phyloP scores from a whole-genome alignment of 352 stramenopile genomes.

The Elongisporangium undulatum region DNA sequence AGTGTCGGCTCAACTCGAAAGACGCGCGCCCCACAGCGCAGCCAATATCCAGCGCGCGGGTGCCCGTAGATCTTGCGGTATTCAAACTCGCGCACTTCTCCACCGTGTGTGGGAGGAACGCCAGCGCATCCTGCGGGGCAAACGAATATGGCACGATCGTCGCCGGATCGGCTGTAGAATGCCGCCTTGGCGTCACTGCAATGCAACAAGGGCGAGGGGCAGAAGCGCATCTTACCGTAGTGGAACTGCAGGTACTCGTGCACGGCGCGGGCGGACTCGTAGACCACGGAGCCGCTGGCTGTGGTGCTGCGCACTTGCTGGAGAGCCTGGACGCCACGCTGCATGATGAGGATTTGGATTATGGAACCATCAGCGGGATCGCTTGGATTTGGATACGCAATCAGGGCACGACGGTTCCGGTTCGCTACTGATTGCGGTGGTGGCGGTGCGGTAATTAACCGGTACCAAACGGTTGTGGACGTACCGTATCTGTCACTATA shows the following conservation, averaged over 20 bases:
- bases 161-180: slow-evolving; percentile 41
- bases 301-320: slow-evolving; percentile 71
- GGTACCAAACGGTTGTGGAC: neutral
- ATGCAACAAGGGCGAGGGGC: neutral
- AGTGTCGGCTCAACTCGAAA: slow-evolving; percentile 92
- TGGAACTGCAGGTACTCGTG: slow-evolving; percentile 92
- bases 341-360: neutral
- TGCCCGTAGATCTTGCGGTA: neutral
- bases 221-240: slow-evolving; percentile 43
- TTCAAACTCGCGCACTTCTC: slow-evolving; percentile 58
- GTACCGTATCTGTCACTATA: neutral
- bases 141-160: slow-evolving; percentile 68
- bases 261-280: slow-evolving; percentile 84
- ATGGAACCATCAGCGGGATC: neutral
- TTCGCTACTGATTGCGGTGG: neutral
- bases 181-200: neutral
- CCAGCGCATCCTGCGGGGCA: slow-evolving; percentile 72
- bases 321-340: neutral
- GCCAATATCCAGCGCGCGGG: slow-evolving; percentile 91
- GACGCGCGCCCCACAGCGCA: slow-evolving; percentile 92
- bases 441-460: neutral
- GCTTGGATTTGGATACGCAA: neutral
- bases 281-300: slow-evolving; percentile 82
- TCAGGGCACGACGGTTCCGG: neutral
- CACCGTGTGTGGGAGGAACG: slow-evolving; percentile 85